phyloP scores from a whole-genome alignment of 768 basidiomycete genomes.

The Boletus vinaceobasis region DNA sequence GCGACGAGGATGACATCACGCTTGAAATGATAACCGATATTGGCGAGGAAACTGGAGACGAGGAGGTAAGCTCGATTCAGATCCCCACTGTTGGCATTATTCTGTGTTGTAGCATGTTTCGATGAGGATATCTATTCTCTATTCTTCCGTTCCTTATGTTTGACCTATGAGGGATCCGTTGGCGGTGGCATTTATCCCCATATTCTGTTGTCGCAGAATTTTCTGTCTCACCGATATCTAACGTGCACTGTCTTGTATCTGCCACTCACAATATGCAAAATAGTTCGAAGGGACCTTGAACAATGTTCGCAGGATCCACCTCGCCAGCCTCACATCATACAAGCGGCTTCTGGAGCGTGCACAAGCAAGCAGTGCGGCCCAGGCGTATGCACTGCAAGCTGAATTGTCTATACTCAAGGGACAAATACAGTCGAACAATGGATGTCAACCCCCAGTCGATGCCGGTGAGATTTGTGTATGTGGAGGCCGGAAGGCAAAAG shows the following conservation, averaged over 20 bases:
- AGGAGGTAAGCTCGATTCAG: conserved; percentile 48
- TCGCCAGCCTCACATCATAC: conserved; percentile 62
- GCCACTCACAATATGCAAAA: conserved; percentile 1
- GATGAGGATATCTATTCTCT: not conserved
- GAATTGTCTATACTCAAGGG: conserved; percentile 66
- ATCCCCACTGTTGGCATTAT: not conserved
- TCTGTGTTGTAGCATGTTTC: not conserved
- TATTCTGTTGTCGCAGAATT: not conserved
- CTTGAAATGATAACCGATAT: conserved; percentile 66
- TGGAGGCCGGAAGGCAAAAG: conserved; percentile 58
- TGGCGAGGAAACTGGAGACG: conserved; percentile 62
- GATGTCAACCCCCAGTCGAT: conserved; percentile 9
- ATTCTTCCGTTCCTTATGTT: not conserved
- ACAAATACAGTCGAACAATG: conserved; percentile 29
- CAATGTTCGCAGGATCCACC: conserved; percentile 40
- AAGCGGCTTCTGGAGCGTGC: conserved; percentile 78
- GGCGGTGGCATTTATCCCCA: not conserved
- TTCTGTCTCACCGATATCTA: not conserved
- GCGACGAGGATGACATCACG: conserved; percentile 59
- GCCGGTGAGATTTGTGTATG: conserved; percentile 43
- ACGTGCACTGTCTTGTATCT: not conserved
- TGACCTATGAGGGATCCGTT: not conserved
- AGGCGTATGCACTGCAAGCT: conserved; percentile 82
- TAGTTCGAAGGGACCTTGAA: conserved; percentile 47
- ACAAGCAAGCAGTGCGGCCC: conserved; percentile 74